Base-by-base conservation (phyloP, 2,329 filamentous ascomycete genomes). In the Dactylonectria estremocensis region DNA sequence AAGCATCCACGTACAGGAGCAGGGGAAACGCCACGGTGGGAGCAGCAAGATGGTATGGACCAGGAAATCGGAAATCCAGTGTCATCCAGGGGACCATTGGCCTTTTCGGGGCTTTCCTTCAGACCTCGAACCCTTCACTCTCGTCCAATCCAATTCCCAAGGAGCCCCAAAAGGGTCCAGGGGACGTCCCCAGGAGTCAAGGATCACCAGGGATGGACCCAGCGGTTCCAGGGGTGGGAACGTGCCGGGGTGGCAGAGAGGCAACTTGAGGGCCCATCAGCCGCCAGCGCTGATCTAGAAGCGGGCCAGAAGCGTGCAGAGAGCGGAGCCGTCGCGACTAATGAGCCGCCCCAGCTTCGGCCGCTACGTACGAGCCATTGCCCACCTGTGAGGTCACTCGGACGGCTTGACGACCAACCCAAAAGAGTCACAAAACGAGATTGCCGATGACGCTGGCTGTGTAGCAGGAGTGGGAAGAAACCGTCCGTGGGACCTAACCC, bases 251-350 rank as follows among this genome's bases (percentile, higher is more conserved):
- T 57, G n/a, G 18, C 46, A 22, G 31, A 56, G 43, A 61, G 50
- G 58, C 56, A 43, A 61, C 57, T 18, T 28, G 22, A 64, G 28
- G 70, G 69, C 66, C 74, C 73, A 74, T 73, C 69, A 70, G 68
- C 69, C 73, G 71, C 57, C 70, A 69, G 69, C 65, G 73, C 74
- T 75, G 74, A 77, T 77, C 75, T 77, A 76, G 75, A 77, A 77
- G 74, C 74, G 69, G 66, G 63, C 75, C 75, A 77, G 75, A 77
- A 77, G 74, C 67, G 69, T 74, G 71, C 71, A 74, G 73, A 72
- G 68, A 64, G 71, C 69, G 68, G 69, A 73, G 74, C 62, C 33
- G 37, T 66, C 61, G 60, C 73, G 73, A 74, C 72, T 73, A 75
- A 75, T 75, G 73, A 72, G 69, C 70, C 71, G 69, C 67, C 72